Evolutionary conservation across 805 yeast species (phyloP).

Genomic region (Candida insectorum): DNA sequence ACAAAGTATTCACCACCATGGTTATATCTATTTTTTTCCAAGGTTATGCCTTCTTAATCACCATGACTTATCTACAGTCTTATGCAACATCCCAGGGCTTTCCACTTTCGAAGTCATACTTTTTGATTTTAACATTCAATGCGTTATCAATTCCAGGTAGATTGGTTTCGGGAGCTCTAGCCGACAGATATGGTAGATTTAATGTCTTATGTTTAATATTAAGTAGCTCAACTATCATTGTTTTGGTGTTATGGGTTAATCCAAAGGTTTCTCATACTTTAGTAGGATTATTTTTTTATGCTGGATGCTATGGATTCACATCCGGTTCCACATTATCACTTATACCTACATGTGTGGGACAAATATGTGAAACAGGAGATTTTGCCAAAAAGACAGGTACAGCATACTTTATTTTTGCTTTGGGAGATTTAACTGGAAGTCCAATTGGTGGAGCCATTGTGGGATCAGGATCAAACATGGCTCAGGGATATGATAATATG

Average conservation of each 20-base stretch:
- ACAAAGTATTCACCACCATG: slow-evolving; percentile 17
- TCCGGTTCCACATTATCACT: slow-evolving; percentile 25
- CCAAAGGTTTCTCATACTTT: slow-evolving; percentile 21
- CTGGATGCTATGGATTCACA: slow-evolving; percentile 24
- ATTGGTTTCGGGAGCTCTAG: slow-evolving; percentile 21
- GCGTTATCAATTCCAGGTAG: slow-evolving; percentile 25
- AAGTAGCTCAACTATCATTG: slow-evolving; percentile 15
- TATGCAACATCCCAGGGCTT: slow-evolving; percentile 23
- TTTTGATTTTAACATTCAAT: slow-evolving; percentile 21
- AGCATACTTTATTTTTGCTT: slow-evolving; percentile 22
- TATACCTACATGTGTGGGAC: slow-evolving; percentile 25
- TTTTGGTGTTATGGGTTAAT: slow-evolving; percentile 23
- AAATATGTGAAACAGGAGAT: slow-evolving; percentile 21
- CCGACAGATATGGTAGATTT: slow-evolving; percentile 24
- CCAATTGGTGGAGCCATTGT: slow-evolving; percentile 28
- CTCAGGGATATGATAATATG: slow-evolving; percentile 15
- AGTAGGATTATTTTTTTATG: slow-evolving; percentile 20
- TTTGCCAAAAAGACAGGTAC: slow-evolving; percentile 26
- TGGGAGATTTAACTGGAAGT: slow-evolving; percentile 27
- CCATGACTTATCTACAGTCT: slow-evolving; percentile 21
- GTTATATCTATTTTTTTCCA: slow-evolving; percentile 25
- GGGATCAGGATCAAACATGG: slow-evolving; percentile 3
- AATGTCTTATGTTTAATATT: slow-evolving; percentile 18
- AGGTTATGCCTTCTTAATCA: slow-evolving; percentile 26
- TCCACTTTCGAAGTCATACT: slow-evolving; percentile 15